Base-by-base conservation (phyloP, 805 yeast genomes). In the Lipomyces oligophaga region DNA sequence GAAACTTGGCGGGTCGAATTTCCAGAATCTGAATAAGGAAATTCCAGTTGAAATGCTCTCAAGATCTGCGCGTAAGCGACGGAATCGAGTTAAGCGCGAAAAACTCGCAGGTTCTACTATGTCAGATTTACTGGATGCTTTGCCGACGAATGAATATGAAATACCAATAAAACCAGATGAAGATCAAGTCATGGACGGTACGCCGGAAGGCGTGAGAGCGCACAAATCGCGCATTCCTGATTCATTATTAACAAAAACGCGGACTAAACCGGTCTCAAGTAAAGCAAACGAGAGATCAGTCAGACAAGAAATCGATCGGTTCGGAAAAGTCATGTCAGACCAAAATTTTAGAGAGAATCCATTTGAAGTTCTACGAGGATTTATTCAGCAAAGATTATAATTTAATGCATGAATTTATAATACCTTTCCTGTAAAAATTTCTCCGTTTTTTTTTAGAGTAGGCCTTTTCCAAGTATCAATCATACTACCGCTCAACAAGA, bases 361-460 rank as follows among this genome's bases (percentile, higher is more conserved):
- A 2, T 84, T 85, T 60, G 72, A 72, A 32, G 76, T 88, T 2
- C 69, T 85, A 55, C 80, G 75, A 60, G 76, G 74, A 41, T 80
- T 81, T n/a, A 77, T 78, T 33, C 64, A 67, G 49, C 60, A 57
- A 11, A 63, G 66, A 20, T 42, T 54, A 31, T 47, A 34, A 41
- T 11, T 8, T 10, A n/a, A n/a, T n/a, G n/a, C n/a, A n/a, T n/a
- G n/a, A n/a, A n/a, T n/a, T n/a, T n/a, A n/a, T n/a, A n/a, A n/a
- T n/a, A n/a, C n/a, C n/a, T n/a, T n/a, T n/a, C n/a, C n/a, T n/a
- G n/a, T n/a, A n/a, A n/a, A n/a, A n/a, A n/a, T n/a, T n/a, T n/a
- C n/a, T n/a, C n/a, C n/a, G n/a, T n/a, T n/a, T n/a, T n/a, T 13
- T 26, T 8, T 26, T 13, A 26, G 30, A n/a, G n/a, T n/a, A n/a